Evolutionary conservation across 2,329 filamentous ascomycete species (phyloP).

Genomic region (Cercospora zeina): DNA sequence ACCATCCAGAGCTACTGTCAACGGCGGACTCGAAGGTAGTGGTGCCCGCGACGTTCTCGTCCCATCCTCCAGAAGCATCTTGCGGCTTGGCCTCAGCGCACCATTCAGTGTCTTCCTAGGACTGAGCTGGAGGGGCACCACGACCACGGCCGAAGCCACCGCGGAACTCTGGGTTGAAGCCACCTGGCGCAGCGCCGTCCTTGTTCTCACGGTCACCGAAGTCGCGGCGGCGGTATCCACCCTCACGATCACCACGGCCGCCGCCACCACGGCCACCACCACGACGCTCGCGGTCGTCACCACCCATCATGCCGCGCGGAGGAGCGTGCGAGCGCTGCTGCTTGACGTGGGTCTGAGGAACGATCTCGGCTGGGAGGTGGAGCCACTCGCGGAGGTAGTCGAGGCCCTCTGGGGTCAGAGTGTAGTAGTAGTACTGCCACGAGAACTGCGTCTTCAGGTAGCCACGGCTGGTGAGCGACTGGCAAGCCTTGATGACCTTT

Average conservation of each 20-base stretch:
- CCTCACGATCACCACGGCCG: conserved; percentile 75
- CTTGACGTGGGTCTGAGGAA: conserved; percentile 99
- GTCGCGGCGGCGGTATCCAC: conserved; percentile 46
- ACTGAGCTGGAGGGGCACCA: conserved; percentile 57
- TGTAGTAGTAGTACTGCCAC: conserved; percentile 99
- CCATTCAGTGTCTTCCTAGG: conserved; percentile 42
- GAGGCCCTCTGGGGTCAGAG: conserved; percentile 97
- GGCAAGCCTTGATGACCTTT: conserved; percentile 91
- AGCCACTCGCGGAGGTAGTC: conserved; percentile 99
- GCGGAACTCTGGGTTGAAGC: conserved; percentile 82
- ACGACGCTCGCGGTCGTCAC: conserved; percentile 74
- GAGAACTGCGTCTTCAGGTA: conserved; percentile 99
- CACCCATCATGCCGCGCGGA: conserved; percentile 96
- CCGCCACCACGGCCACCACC: conserved; percentile 74
- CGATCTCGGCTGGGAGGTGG: conserved; percentile 98
- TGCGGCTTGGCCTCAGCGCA: conserved; percentile 14
- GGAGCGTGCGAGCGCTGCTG: conserved; percentile 98
- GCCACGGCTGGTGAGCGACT: conserved; percentile 96
- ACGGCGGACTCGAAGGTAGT: conserved; percentile 7
- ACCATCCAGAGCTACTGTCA: conserved; percentile 13
- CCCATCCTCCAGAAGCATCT: conserved; percentile 15
- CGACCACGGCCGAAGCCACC: conserved; percentile 66
- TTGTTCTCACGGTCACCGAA: conserved; percentile 74
- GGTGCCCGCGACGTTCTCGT: conserved; percentile 14
- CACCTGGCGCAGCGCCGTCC: conserved; percentile 81